phyloP scores from a whole-genome alignment of 208 protist genomes.

The Crithidia expoeki region DNA sequence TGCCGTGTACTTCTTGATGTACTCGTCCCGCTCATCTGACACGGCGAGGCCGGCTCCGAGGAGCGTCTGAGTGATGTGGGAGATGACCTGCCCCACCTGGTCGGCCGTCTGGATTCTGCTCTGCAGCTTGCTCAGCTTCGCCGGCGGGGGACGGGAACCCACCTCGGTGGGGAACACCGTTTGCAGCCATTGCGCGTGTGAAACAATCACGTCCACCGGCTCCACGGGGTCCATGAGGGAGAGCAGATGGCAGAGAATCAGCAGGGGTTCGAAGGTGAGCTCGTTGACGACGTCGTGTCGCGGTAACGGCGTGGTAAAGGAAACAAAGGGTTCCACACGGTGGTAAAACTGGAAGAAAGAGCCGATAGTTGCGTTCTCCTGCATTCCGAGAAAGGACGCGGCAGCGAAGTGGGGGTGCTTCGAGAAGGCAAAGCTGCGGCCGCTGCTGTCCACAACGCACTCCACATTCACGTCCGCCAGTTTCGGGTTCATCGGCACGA shows the following conservation, averaged over 20 bases:
- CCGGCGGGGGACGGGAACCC: conserved; percentile 35
- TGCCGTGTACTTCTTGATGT: conserved; percentile 51
- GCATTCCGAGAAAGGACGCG: conserved; percentile 60
- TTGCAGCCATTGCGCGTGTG: conserved; percentile 77
- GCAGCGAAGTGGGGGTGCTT: conserved; percentile 52
- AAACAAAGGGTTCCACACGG: conserved; percentile 57
- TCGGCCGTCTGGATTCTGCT: conserved; percentile 47
- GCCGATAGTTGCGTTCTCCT: conserved; percentile 48
- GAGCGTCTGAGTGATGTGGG: conserved; percentile 41
- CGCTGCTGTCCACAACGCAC: conserved; percentile 47
- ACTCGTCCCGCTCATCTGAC: conserved; percentile 48
- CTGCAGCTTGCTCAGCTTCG: conserved; percentile 33
- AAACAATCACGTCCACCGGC: conserved; percentile 66
- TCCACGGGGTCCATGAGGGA: conserved; percentile 50
- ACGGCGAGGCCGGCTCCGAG: conserved; percentile 22
- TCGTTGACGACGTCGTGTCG: conserved; percentile 46
- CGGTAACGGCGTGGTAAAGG: conserved; percentile 56
- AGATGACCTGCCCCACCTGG: conserved; percentile 46
- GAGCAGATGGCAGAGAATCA: conserved; percentile 65
- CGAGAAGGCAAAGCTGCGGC: conserved; percentile 50
- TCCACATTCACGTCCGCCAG: conserved; percentile 51
- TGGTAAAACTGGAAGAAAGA: conserved; percentile 78
- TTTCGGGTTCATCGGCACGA: conserved; percentile 57
- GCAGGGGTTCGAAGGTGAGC: conserved; percentile 59
- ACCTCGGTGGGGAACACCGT: conserved; percentile 46